Evolutionary conservation across 306 rosid species (phyloP), one percentile per base, ranked within the genome.

Genomic region (Pterocarpus santalinus): DNA sequence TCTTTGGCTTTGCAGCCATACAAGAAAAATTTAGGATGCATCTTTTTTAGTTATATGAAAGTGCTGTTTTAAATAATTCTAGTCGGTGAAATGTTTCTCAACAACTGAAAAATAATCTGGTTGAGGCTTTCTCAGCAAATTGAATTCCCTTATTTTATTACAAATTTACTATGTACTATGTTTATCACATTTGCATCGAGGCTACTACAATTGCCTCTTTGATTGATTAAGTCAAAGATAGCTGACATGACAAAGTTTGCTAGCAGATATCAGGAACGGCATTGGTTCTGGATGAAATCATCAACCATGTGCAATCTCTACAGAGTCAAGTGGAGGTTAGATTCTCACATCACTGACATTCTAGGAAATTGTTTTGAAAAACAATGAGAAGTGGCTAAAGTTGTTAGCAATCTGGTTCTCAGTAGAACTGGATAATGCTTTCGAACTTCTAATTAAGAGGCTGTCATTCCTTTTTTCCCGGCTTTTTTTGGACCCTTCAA

Each of bases 301-400:
- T 95, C 92, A 93, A 88, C 86, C 99, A 95, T 41, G 99, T 95
- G 44, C 99, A 95, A 65, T 95, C 93, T 69, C 86, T 95, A 38
- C 99, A 95, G 84, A 89, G 74, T 60, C 96, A 95, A 91, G 99
- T 95, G 79, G 99, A 95, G 99, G 99, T 95, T 73, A 87, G 95
- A 81, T 64, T 85, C 83, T 82, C 81, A 66, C 75, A 75, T 83
- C 82, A 61, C 72, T 57, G 62, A 15, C 60, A 60, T 60, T 66
- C 46, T 61, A 80, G 32, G 58, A 57, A 78, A 52, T 87, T 58
- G 67, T 77, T 72, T 88, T 83, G n/a, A 74, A 28, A 74, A 73
- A 75, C 43, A 71, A 70, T 56, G 61, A 56, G 80, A 79, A 74
- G 56, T 15, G 28, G 88, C 73, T 65, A 79, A 67, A 78, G 77